Conservation (phyloP, 352 stramenopile species). For the Aphanomyces stellatus region DNA sequence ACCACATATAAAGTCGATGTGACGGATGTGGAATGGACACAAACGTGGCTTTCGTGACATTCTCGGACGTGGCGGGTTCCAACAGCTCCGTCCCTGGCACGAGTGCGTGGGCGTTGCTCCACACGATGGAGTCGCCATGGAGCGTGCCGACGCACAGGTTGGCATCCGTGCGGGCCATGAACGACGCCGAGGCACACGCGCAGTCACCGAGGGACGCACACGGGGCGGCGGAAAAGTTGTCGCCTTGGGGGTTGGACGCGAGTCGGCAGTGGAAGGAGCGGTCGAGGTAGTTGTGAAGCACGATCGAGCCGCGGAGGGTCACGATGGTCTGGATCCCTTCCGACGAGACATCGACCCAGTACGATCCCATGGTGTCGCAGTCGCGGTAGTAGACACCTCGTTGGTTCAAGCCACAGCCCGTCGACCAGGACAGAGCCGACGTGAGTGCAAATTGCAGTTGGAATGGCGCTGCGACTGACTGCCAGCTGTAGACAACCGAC, state of each 20-base stretch:
- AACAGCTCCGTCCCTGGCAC: not conserved
- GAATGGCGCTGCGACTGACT: constrained; percentile 25
- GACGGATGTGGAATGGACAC: not conserved
- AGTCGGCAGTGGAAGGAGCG: constrained; percentile 24
- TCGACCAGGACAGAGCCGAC: not conserved
- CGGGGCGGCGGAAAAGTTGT: not conserved
- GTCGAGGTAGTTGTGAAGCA: constrained; percentile 36
- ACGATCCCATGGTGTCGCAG: constrained; percentile 39
- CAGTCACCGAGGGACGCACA: not conserved
- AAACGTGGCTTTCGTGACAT: not conserved
- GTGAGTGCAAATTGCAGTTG: constrained; percentile 43
- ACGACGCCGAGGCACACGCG: not conserved
- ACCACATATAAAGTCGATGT: not conserved
- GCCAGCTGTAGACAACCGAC: constrained; percentile 56
- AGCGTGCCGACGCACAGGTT: not conserved
- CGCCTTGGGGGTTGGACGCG: not conserved
- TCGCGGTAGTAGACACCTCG: constrained; percentile 41
- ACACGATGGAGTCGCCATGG: not conserved
- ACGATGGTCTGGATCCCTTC: constrained; percentile 47
- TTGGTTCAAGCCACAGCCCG: not conserved
- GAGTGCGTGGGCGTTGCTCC: not conserved
- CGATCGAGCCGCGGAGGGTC: constrained; percentile 38
- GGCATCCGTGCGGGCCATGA: not conserved
- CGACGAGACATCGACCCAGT: constrained; percentile 63
- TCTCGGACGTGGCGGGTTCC: not conserved